Evolutionary conservation across 805 yeast genomes (phyloP).

Genomic region (Saturnispora serradocipensis): DNA sequence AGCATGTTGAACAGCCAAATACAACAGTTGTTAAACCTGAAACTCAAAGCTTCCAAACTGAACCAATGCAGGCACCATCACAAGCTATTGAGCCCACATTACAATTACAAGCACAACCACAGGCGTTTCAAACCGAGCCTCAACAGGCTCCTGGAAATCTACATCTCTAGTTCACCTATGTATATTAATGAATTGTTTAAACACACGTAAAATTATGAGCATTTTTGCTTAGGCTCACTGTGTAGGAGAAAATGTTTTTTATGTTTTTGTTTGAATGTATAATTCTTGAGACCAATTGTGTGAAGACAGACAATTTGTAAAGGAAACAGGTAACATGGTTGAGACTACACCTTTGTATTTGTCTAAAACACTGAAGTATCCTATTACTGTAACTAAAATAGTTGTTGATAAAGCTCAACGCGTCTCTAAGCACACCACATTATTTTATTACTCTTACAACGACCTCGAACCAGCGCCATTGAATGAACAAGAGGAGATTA

Average conservation of each 20-base stretch:
- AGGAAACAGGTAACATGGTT: constrained; percentile 13
- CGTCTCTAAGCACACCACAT: constrained; percentile 42
- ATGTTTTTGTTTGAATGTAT: neutral
- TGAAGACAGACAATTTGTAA: neutral
- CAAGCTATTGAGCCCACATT: too few species aligned
- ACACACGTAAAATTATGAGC: neutral
- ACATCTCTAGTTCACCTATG: neutral
- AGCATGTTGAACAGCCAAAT: neutral
- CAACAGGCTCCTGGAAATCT: neutral
- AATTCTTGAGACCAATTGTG: neutral
- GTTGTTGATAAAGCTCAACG: constrained; percentile 31
- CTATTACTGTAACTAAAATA: constrained; percentile 50
- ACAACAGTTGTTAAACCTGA: neutral
- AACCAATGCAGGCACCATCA: neutral
- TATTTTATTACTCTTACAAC: constrained; percentile 58
- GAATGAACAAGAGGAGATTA: constrained; percentile 31
- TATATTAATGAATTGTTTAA: neutral
- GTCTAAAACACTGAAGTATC: constrained; percentile 59
- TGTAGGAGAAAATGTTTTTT: neutral
- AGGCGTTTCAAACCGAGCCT: neutral
- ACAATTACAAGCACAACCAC: neutral
- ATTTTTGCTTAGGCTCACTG: neutral
- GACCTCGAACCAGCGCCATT: constrained; percentile 51
- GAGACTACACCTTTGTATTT: constrained; percentile 40
- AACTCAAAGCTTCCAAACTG: neutral